Evolutionary conservation across 495 filamentous ascomycete species (phyloP).

Genomic region (Tuber borchii): DNA sequence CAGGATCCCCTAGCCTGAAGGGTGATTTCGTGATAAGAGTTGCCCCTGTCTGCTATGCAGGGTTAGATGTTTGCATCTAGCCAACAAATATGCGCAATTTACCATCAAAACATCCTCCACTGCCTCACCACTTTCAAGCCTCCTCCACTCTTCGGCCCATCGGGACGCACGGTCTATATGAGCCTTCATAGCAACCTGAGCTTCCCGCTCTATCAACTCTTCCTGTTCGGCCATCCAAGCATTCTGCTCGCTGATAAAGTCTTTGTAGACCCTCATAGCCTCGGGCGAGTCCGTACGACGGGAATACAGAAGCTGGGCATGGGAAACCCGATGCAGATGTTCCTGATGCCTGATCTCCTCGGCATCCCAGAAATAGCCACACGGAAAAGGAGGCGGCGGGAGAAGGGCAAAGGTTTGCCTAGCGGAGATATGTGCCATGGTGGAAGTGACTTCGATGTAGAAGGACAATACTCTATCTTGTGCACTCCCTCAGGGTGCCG

Average conservation of each 20-base stretch:
- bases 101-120: constrained; percentile 30
- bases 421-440: neutral
- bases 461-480: neutral
- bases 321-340: constrained; percentile 30
- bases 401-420: neutral
- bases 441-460: neutral
- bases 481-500: too few species aligned
- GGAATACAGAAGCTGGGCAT: constrained; percentile 30
- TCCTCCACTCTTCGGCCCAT: constrained; percentile 33
- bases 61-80: neutral
- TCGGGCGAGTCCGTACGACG: constrained; percentile 27
- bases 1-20: neutral
- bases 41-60: neutral
- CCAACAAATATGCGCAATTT: neutral
- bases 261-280: constrained; percentile 23
- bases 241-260: constrained; percentile 28
- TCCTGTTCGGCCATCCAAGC: constrained; percentile 30
- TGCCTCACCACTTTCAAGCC: constrained; percentile 14
- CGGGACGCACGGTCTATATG: constrained; percentile 24
- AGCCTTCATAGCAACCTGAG: constrained; percentile 14
- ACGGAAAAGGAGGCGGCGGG: neutral
- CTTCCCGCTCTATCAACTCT: constrained; percentile 21
- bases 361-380: constrained; percentile 30
- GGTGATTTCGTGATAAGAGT: neutral
- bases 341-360: constrained; percentile 33